These are phyloP conservation scores for Pulveroboletus sp. DNA, from an alignment of 768 basidiomycete genomes.

Conservation along the genomic window DNA sequence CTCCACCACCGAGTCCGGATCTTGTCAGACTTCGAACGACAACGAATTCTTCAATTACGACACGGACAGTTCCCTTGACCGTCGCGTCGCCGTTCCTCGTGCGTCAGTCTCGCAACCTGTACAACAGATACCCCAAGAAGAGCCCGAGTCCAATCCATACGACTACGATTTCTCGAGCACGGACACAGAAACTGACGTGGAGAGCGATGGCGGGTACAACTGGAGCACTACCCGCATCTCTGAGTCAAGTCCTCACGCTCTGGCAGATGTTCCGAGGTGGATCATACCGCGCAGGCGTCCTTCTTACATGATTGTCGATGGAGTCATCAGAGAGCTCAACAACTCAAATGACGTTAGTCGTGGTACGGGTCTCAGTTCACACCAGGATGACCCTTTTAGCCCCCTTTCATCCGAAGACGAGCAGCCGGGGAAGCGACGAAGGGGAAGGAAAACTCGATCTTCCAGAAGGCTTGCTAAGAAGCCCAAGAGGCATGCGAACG, in stretches of 20 bases:
- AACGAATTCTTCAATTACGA: conserved; percentile 20
- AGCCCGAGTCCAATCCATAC: conserved; percentile 4
- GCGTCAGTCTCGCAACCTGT: neutral
- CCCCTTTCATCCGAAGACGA: conserved; percentile 7
- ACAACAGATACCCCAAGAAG: neutral
- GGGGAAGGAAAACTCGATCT: conserved; percentile 3
- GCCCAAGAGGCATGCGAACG: conserved; percentile 9
- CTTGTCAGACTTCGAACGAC: conserved; percentile 4
- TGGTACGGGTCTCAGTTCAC: neutral
- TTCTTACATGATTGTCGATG: conserved; percentile 13
- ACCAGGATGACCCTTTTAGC: neutral
- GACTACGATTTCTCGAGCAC: conserved; percentile 8
- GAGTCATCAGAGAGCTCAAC: neutral
- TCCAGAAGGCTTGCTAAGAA: conserved; percentile 8
- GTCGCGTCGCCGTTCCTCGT: neutral
- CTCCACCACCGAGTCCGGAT: neutral
- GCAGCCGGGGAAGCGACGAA: conserved; percentile 16
- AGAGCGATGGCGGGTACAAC: conserved; percentile 15
- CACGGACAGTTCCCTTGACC: conserved; percentile 18
- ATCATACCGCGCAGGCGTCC: conserved; percentile 20
- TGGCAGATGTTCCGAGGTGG: conserved; percentile 11
- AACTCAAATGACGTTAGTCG: neutral
- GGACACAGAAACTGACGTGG: conserved; percentile 15
- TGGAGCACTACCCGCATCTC: conserved; percentile 8
- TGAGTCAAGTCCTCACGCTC: conserved; percentile 3